A percentile compares a stretch with the other conserved stretches of the same genome.
Evolutionary conservation across 495 filamentous ascomycete genomes (phyloP).

Genomic region (Schizothecium vesticola): DNA sequence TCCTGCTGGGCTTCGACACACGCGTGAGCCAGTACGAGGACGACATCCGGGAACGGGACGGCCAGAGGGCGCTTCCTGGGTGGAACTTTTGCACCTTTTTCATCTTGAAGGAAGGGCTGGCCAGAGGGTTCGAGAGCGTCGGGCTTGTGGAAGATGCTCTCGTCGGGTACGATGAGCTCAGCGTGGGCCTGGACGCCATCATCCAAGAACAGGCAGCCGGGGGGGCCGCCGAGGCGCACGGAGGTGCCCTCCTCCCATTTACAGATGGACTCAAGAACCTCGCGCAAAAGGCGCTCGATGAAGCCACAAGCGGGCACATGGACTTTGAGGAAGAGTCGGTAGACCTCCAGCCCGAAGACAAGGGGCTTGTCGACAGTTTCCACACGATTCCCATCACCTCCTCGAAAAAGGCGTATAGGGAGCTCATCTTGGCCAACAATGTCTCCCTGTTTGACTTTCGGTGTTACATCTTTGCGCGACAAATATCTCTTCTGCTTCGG

Average conservation of each 20-base stretch:
- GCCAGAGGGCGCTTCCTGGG: constrained; percentile 79
- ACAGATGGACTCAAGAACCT: constrained; percentile 65
- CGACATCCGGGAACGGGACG: constrained; percentile 90
- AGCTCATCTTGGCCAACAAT: constrained; percentile 88
- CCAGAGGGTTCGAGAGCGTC: constrained; percentile 90
- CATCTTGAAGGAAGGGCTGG: constrained; percentile 90
- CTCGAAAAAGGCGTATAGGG: constrained; percentile 76
- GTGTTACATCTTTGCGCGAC: constrained; percentile 88
- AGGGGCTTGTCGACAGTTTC: constrained; percentile 25
- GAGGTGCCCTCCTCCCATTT: constrained; percentile 58
- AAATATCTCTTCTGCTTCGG: constrained; percentile 76
- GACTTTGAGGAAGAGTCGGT: constrained; percentile 42
- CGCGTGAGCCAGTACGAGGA: constrained; percentile 94
- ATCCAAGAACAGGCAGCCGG: constrained; percentile 64
- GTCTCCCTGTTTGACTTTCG: constrained; percentile 97
- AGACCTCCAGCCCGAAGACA: constrained; percentile 40
- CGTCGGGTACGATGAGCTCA: constrained; percentile 86
- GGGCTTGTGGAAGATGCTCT: constrained; percentile 93
- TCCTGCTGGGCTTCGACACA: constrained; percentile 83
- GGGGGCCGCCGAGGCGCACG: constrained; percentile 52
- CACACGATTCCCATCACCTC: constrained; percentile 64
- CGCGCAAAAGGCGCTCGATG: constrained; percentile 44
- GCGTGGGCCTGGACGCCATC: constrained; percentile 74
- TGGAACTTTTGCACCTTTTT: constrained; percentile 99
- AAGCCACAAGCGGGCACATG: constrained; percentile 25